A percentile compares a stretch with the other conserved stretches of the same genome.
These are phyloP conservation scores for Arthrinium phaeospermum DNA, from an alignment of 2,329 filamentous ascomycete genomes.

Conservation along the genomic window DNA sequence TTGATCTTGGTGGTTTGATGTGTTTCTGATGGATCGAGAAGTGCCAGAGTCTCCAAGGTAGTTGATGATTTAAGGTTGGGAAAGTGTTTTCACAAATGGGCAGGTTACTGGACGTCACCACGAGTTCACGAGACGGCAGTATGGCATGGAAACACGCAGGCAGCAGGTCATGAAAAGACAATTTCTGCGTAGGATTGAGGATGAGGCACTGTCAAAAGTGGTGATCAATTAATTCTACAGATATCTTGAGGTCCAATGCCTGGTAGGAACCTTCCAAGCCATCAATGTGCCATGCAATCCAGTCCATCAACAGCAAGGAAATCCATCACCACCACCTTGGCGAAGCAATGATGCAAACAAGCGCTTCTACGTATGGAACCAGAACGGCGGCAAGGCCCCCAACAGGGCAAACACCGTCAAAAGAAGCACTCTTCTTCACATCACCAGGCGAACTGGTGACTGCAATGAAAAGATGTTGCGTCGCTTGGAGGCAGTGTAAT, in stretches of 20 bases:
- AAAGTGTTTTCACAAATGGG: background rate
- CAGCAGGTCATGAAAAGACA: background rate
- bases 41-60: slow-evolving; percentile 19
- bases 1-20: slow-evolving; percentile 1
- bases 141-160: background rate
- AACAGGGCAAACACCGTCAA: background rate
- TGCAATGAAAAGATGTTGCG: slow-evolving; percentile 71
- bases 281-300: background rate
- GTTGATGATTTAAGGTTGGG: background rate
- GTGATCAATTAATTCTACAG: background rate
- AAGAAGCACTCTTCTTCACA: slow-evolving; percentile 58
- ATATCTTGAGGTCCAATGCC: background rate
- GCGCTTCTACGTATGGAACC: too few relatives aligned
- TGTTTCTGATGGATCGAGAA: slow-evolving; percentile 9
- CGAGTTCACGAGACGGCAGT: background rate
- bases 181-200: background rate
- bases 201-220: background rate
- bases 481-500: slow-evolving; percentile 77
- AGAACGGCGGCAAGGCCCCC: background rate
- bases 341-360: too few relatives aligned
- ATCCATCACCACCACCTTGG: background rate
- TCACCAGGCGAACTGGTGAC: slow-evolving; percentile 54
- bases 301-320: background rate
- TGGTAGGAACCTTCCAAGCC: background rate
- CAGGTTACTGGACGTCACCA: slow-evolving; percentile 10